Percentiles rank a stretch among this genome's conserved stretches.
Evolutionary conservation across 2,329 filamentous ascomycete genomes (phyloP).

Genomic region (Ambrosiella xylebori): DNA sequence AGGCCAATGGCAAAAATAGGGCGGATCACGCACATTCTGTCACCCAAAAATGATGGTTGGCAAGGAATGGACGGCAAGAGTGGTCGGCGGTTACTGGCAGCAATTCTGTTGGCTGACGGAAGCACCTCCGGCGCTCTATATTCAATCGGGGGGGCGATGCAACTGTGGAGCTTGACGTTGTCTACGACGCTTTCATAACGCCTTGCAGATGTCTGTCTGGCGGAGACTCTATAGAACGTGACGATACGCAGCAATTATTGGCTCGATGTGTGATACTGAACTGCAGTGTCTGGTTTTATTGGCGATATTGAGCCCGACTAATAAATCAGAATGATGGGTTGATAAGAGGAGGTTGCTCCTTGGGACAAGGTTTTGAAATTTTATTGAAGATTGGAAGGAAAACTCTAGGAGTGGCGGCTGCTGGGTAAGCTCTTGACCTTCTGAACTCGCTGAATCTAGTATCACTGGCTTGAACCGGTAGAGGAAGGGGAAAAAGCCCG

Average conservation of each 20-base stretch:
- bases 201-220: not conserved
- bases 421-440: no score
- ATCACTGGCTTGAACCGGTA: no score
- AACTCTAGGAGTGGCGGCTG: no score
- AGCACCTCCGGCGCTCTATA: no score
- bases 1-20: not conserved
- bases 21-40: not conserved
- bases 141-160: no score
- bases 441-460: no score
- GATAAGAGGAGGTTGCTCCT: no score
- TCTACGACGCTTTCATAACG: not conserved
- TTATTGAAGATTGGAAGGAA: no score
- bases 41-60: not conserved
- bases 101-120: not conserved
- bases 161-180: not conserved
- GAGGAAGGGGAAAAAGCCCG: no score
- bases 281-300: constrained; percentile 1
- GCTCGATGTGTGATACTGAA: constrained; percentile 3
- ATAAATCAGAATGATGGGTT: not conserved
- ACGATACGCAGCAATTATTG: constrained; percentile 2
- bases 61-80: not conserved
- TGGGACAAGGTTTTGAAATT: no score
- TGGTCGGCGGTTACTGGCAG: not conserved
- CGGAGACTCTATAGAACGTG: not conserved
- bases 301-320: not conserved